Conservation (phyloP, 805 yeast species). For the Nematodospora valgi region DNA sequence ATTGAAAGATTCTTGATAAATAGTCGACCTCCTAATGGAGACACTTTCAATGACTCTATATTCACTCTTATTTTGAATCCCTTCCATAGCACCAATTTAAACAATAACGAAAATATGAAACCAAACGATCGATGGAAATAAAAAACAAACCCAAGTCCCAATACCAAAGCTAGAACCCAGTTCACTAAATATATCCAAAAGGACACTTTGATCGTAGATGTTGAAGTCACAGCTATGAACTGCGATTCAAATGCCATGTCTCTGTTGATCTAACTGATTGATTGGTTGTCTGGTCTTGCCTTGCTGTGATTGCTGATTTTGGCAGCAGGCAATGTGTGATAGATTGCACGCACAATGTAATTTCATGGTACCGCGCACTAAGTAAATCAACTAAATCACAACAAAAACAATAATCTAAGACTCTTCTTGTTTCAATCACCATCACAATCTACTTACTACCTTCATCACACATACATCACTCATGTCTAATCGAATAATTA, state of each 20-base stretch:
- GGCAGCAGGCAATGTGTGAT: too few relatives aligned
- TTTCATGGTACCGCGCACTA: too few relatives aligned
- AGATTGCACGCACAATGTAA: too few relatives aligned
- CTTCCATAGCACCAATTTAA: constrained; percentile 64
- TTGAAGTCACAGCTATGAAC: constrained; percentile 23
- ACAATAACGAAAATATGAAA: constrained; percentile 45
- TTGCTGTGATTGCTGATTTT: background rate
- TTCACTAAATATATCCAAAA: constrained; percentile 74
- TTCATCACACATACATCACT: too few relatives aligned
- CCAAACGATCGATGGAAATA: constrained; percentile 76
- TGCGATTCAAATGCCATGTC: constrained; percentile 24
- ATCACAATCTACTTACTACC: too few relatives aligned
- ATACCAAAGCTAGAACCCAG: constrained; percentile 68
- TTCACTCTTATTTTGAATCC: constrained; percentile 54
- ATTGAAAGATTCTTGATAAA: constrained; percentile 73
- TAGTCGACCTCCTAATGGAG: constrained; percentile 79
- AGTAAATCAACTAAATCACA: too few relatives aligned
- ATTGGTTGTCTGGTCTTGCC: background rate
- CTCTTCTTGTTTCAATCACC: too few relatives aligned
- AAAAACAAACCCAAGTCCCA: constrained; percentile 64
- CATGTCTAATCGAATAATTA: background rate
- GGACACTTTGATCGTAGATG: constrained; percentile 21
- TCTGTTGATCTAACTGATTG: background rate
- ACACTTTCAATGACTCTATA: constrained; percentile 70
- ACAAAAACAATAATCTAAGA: too few relatives aligned